Percentiles rank a stretch among this genome's conserved stretches.
phyloP scores from a whole-genome alignment of 768 basidiomycete species.

The Russula foetens region DNA sequence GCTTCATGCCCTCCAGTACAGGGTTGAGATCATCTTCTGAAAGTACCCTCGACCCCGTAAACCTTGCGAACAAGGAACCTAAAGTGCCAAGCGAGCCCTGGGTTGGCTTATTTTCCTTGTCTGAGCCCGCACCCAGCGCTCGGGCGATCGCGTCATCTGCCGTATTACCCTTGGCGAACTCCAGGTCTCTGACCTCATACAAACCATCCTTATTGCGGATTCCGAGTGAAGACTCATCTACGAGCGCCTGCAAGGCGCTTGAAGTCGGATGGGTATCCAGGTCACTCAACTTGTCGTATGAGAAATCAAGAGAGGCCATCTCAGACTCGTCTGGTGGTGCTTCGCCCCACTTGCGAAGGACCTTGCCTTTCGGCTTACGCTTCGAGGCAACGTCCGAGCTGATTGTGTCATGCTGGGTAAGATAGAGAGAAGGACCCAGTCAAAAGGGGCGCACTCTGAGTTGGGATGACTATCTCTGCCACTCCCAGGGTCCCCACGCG shows the following conservation, averaged over 20 bases:
- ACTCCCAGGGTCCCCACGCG: conserved; percentile 43
- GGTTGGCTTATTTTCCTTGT: conserved; percentile 24
- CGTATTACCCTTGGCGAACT: conserved; percentile 44
- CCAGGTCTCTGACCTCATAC: conserved; percentile 81
- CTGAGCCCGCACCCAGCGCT: conserved; percentile 42
- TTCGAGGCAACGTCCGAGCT: conserved; percentile 51
- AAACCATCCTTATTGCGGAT: conserved; percentile 62
- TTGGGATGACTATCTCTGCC: conserved; percentile 53
- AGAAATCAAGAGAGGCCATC: conserved; percentile 92
- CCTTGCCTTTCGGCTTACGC: conserved; percentile 50
- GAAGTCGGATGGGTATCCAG: conserved; percentile 29
- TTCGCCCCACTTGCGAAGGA: conserved; percentile 90
- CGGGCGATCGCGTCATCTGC: conserved; percentile 49
- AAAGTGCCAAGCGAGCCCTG: conserved; percentile 51
- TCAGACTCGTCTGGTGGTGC: conserved; percentile 72
- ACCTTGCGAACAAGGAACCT: conserved; percentile 72
- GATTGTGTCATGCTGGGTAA: background rate
- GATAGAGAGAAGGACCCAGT: background rate
- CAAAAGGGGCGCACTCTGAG: conserved; percentile 54
- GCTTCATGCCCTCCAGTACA: conserved; percentile 89
- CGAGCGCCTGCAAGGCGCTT: conserved; percentile 49
- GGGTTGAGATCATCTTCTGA: conserved; percentile 80
- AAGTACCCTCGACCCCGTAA: conserved; percentile 80
- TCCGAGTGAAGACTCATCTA: conserved; percentile 70
- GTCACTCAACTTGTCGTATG: conserved; percentile 40